Evolutionary conservation across 768 basidiomycete genomes (phyloP).

Genomic region (Symmetrospora coprosmae): DNA sequence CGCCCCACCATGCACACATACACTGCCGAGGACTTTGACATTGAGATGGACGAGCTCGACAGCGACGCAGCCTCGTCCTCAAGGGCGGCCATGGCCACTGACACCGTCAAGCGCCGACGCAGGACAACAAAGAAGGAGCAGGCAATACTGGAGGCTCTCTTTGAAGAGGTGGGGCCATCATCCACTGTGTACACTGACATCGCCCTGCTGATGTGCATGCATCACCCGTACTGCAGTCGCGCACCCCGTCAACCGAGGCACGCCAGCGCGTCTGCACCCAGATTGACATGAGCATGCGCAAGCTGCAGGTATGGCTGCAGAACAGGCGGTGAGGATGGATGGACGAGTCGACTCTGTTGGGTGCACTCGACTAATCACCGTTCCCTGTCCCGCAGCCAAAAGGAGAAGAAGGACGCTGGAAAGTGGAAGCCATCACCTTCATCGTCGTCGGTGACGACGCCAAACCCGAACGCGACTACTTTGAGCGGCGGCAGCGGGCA

Average conservation of each 20-base stretch:
- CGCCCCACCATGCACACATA: too few species aligned
- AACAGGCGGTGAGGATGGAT: constrained; percentile 3
- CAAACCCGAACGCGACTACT: too few species aligned
- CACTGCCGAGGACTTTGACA: too few species aligned
- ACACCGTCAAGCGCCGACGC: constrained; percentile 7
- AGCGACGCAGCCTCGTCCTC: too few species aligned
- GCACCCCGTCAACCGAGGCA: neutral
- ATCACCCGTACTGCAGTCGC: neutral
- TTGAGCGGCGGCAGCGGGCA: too few species aligned
- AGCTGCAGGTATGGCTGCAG: constrained; percentile 14
- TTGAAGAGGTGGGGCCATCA: neutral
- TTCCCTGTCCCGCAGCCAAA: constrained; percentile 5
- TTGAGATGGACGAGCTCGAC: too few species aligned
- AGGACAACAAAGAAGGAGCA: constrained; percentile 14
- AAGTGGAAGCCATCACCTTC: constrained; percentile 22
- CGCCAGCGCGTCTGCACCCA: neutral
- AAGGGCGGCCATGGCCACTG: too few species aligned
- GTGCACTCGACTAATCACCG: neutral
- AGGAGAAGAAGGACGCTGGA: constrained; percentile 20
- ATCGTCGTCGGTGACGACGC: too few species aligned
- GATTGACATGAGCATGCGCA: constrained; percentile 1
- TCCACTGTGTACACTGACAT: neutral
- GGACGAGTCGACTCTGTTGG: neutral
- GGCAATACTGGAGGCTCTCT: constrained; percentile 2
- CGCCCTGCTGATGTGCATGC: neutral